Base-by-base conservation (phyloP, 2,329 filamentous ascomycete species). In the Aureobasidium zeae region DNA sequence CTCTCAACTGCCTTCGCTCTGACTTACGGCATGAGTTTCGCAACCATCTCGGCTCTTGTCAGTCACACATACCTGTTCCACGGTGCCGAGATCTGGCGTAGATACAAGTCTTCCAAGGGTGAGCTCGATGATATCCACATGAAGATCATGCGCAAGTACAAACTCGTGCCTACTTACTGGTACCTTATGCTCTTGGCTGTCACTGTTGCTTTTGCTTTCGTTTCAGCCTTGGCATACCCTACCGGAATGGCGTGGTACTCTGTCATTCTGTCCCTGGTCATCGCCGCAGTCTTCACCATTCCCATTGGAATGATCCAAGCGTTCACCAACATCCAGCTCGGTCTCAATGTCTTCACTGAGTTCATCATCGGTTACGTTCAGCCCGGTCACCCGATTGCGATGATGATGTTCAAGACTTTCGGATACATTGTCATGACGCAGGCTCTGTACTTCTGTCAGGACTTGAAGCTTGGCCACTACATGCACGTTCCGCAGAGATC, bases 401-500 rank as follows among this genome's bases (percentile, higher is more conserved):
- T 93, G 62, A 93, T 93, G 86, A 84, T 93, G 25, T 94, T 93
- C 55, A 85, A 89, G 35, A 91, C 85, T 0, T 94, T 91, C 59
- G 86, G 85, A 49, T 93, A 91, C 47, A 57, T 59, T 24, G 48
- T 54, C 31, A 49, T 55, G 20, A 51, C 50, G 0, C 86, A 94
- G 64, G 86, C 86, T 20, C 82, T 93, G 60, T 91, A 93, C 58
- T 94, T 93, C 58, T 82, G 84, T 1, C 81, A 83, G 2, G 86
- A 94, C 59, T 72, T 94, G 38, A 94, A 94, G 62, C 74, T 94
- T 0, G 86, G 83, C 10, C 83, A 88, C 57, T 88, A 89, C 63
- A 87, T 88, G 82, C 87, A 88, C 62, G 84, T 89, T 11, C 84
- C 84, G 1, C 84, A 83, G 0, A 74, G 81, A n/a, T 79, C 83